A percentile compares a stretch with the other conserved stretches of the same genome.
Evolutionary conservation across 2,329 filamentous ascomycete species (phyloP).

Genomic region (Ophiostoma himal-ulmi): DNA sequence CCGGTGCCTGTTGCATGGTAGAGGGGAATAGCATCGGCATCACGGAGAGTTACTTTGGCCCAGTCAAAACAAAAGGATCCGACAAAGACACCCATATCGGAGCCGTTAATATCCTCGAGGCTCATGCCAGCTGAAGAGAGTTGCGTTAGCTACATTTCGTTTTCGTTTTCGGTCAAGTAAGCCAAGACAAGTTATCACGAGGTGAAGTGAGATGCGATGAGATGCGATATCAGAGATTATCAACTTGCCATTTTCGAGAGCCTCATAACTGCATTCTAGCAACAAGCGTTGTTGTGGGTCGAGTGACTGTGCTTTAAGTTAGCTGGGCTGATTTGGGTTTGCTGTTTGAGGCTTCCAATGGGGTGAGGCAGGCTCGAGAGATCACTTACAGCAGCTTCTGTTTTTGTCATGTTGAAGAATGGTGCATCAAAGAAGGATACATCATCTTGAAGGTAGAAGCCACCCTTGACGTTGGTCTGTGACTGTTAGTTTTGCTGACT

Average conservation of each 20-base stretch:
- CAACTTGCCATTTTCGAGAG: constrained; percentile 28
- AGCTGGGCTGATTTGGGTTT: neutral
- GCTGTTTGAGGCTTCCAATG: neutral
- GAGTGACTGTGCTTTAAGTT: constrained; percentile 16
- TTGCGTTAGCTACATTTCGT: neutral
- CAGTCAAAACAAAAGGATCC: constrained; percentile 33
- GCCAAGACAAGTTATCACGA: neutral
- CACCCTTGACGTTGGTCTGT: constrained; percentile 33
- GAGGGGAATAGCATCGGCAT: constrained; percentile 28
- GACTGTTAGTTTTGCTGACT: neutral
- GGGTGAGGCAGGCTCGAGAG: neutral
- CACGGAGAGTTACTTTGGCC: constrained; percentile 25
- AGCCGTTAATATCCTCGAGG: constrained; percentile 25
- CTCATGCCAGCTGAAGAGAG: constrained; percentile 26
- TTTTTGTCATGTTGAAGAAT: constrained; percentile 32
- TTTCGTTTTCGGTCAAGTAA: neutral
- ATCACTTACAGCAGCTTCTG: constrained; percentile 30
- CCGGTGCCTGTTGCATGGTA: constrained; percentile 35
- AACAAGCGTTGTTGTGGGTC: constrained; percentile 28
- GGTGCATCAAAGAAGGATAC: constrained; percentile 28
- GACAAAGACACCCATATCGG: constrained; percentile 26
- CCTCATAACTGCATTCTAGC: constrained; percentile 29
- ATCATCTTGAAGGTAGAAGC: constrained; percentile 31
- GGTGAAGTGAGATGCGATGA: neutral
- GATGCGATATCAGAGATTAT: neutral